Conservation (phyloP, 306 rosid genomes). For the Quercus rubra region DNA sequence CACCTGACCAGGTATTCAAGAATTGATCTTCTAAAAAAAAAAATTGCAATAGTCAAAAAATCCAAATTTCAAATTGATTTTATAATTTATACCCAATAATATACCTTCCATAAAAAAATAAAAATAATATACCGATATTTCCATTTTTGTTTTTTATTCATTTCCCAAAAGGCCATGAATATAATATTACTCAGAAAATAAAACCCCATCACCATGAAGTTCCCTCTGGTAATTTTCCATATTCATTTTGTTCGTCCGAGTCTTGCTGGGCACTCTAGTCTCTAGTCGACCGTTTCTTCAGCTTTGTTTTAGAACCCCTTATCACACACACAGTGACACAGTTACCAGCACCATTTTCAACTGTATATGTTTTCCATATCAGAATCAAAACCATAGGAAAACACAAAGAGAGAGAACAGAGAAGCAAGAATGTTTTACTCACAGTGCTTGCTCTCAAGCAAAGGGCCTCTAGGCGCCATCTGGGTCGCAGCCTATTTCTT, state of each 20-base stretch:
- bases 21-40: too few relatives aligned
- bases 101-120: too few relatives aligned
- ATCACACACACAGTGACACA: not conserved
- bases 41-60: too few relatives aligned
- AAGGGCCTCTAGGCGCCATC: slow-evolving; percentile 46
- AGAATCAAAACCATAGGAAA: not conserved
- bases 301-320: not conserved
- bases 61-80: not conserved
- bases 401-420: not conserved
- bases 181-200: too few relatives aligned
- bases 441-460: slow-evolving; percentile 34
- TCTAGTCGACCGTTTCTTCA: slow-evolving; percentile 30
- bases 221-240: not conserved
- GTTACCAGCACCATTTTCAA: not conserved
- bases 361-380: not conserved
- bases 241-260: not conserved
- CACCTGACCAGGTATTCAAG: too few relatives aligned
- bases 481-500: slow-evolving; percentile 74
- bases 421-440: slow-evolving; percentile 41
- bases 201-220: too few relatives aligned
- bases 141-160: not conserved
- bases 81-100: not conserved
- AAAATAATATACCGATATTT: too few relatives aligned
- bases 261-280: not conserved
- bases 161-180: not conserved